A percentile compares a stretch with the other conserved stretches of the same genome.
phyloP scores from a whole-genome alignment of 2,329 filamentous ascomycete genomes.

The Plenodomus tracheiphilus region DNA sequence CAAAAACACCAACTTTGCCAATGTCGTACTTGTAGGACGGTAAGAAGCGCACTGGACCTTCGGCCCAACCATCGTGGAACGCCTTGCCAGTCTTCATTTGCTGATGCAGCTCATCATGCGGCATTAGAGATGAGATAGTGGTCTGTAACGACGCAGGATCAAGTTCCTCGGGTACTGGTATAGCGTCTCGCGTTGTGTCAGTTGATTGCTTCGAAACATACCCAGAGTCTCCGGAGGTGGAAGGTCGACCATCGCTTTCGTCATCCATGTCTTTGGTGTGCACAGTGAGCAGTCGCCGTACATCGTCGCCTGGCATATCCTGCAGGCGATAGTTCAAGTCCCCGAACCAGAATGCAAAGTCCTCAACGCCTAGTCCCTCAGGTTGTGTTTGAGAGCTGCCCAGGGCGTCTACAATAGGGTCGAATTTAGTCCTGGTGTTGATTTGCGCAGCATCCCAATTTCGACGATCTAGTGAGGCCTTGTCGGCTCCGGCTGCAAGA shows the following conservation, averaged over 20 bases:
- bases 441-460: slow-evolving; percentile 91
- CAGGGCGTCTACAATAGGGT: slow-evolving; percentile 68
- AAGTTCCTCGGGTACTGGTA: slow-evolving; percentile 54
- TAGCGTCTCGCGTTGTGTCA: slow-evolving; percentile 15
- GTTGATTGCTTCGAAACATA: slow-evolving; percentile 20
- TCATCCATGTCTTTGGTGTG: slow-evolving; percentile 73
- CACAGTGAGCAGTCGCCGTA: slow-evolving; percentile 78
- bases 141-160: slow-evolving; percentile 88
- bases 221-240: slow-evolving; percentile 24
- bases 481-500: slow-evolving; percentile 82
- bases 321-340: slow-evolving; percentile 94
- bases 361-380: slow-evolving; percentile 82
- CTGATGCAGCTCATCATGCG: slow-evolving; percentile 82
- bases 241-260: slow-evolving; percentile 12
- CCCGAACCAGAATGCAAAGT: slow-evolving; percentile 95
- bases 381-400: slow-evolving; percentile 61
- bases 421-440: slow-evolving; percentile 73
- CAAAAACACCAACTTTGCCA: slow-evolving; percentile 88
- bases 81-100: slow-evolving; percentile 75
- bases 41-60: slow-evolving; percentile 84
- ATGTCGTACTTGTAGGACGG: slow-evolving; percentile 98
- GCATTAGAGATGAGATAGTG: slow-evolving; percentile 81
- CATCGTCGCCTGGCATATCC: slow-evolving; percentile 85
- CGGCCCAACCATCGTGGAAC: slow-evolving; percentile 90
- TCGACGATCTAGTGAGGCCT: slow-evolving; percentile 74